Conservation (phyloP, 352 stramenopile genomes). For the Thalassiosira livingstoniorum region DNA sequence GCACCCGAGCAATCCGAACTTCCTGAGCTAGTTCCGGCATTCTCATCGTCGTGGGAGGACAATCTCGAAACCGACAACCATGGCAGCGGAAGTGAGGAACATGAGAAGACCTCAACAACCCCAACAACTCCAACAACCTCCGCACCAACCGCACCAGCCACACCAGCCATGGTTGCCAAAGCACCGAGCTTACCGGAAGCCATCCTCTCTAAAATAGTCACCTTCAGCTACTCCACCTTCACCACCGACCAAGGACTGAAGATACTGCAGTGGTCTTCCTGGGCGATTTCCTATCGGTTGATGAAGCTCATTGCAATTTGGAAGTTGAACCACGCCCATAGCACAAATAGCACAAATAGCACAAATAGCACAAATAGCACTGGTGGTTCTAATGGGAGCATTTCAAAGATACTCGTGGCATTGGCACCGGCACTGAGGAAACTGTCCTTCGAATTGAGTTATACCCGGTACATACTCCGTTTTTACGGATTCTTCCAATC, state of each 20-base stretch:
- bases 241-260: constrained; percentile 76
- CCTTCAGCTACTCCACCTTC: constrained; percentile 37
- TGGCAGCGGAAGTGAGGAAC: not conserved
- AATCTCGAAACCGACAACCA: not conserved
- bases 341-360: too few relatives aligned
- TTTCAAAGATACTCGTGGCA: too few relatives aligned
- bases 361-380: too few relatives aligned
- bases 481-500: constrained; percentile 71
- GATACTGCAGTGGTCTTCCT: constrained; percentile 72
- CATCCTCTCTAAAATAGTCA: constrained; percentile 35
- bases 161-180: not conserved
- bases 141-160: not conserved
- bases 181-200: constrained; percentile 20
- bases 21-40: not conserved
- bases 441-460: constrained; percentile 61
- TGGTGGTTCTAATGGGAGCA: too few relatives aligned
- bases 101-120: not conserved
- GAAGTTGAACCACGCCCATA: too few relatives aligned
- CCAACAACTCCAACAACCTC: not conserved
- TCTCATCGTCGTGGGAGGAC: not conserved
- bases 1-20: constrained; percentile 13
- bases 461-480: constrained; percentile 67
- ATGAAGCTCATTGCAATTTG: too few relatives aligned
- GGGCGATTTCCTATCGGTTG: constrained; percentile 59
- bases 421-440: constrained; percentile 54